Base-by-base conservation (phyloP, 768 basidiomycete genomes). In the Pisolithus albus region DNA sequence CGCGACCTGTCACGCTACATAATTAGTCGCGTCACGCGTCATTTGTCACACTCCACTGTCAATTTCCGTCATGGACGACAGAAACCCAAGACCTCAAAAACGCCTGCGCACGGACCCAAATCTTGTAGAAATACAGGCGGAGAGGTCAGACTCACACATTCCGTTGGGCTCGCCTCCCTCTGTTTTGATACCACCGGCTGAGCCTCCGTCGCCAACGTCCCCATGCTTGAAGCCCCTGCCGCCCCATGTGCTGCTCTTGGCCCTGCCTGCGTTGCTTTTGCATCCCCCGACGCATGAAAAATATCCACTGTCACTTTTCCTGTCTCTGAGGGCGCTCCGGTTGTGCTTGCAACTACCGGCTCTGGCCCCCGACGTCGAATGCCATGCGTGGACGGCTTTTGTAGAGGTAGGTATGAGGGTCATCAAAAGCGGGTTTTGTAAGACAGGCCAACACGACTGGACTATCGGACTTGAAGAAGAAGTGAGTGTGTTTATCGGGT, bases 361-460 rank as follows among this genome's bases (percentile, higher is more conserved):
- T 11, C 69, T 88, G 1, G 76, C 80, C 5, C 74, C 76, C 5
- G 76, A 78, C 47, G 63, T 82, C 8, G 86, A 88, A 58, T 88
- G 85, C 60, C 71, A 81, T 7, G 85, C 85, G 1, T 88, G 83
- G 80, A 81, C 81, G 1, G 76, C 77, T 9, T 57, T 89, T 0
- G 86, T 81, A 0, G 88, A 90, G 64, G 59, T 86, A 1, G 87
- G 86, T 3, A 73, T 88, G 61, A 72, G 71, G 53, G 73, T 80
- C 41, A 73, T 80, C 45, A 63, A 67, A 15, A 74, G 78, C 19
- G 77, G 79, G 23, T 68, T 77, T 46, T 63, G 65, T 43, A 58
- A 62, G 32, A 57, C 44, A 23, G 66, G 65, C 2, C 71, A 70
- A 52, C 54, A 76, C 62, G 46, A 61, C 40, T 74, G 78, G 79